Evolutionary conservation across 2,329 filamentous ascomycete species (phyloP).

Genomic region (Zalaria sp.): DNA sequence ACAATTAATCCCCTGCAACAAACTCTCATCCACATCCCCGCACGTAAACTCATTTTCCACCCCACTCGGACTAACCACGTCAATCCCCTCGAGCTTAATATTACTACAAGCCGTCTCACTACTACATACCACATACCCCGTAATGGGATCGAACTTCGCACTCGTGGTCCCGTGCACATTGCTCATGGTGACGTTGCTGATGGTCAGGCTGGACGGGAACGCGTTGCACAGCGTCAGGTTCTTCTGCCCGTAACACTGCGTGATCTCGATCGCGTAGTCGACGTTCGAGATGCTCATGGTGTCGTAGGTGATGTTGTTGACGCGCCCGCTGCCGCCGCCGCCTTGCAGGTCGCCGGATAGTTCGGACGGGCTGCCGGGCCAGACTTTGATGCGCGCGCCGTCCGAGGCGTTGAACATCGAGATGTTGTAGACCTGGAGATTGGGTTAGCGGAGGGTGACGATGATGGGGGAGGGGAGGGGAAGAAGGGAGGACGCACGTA

Average conservation of each 20-base stretch:
- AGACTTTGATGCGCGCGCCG: conserved; percentile 61
- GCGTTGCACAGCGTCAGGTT: conserved; percentile 48
- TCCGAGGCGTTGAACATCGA: conserved; percentile 33
- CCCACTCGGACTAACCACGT: conserved; percentile 13
- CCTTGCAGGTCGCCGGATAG: conserved; percentile 49
- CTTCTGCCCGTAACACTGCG: conserved; percentile 51
- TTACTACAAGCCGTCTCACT: conserved; percentile 32
- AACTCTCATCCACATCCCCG: conserved; percentile 15
- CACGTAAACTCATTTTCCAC: conserved; percentile 15
- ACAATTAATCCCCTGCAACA: conserved; percentile 17
- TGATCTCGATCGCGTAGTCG: conserved; percentile 50
- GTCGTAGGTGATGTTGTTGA: conserved; percentile 55
- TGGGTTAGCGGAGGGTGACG: conserved; percentile 39
- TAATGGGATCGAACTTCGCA: conserved; percentile 25
- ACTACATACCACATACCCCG: conserved; percentile 30
- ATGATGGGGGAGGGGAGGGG: neutral
- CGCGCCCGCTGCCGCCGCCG: conserved; percentile 48
- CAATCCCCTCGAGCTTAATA: conserved; percentile 26
- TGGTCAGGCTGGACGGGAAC: conserved; percentile 41
- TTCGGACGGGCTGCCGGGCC: conserved; percentile 44
- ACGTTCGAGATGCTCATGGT: conserved; percentile 46
- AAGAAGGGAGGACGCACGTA: conserved; percentile 29
- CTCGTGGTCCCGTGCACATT: conserved; percentile 43
- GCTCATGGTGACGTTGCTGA: conserved; percentile 40
- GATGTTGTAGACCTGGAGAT: conserved; percentile 19